Percentiles rank a stretch among this genome's conserved stretches.
phyloP scores from a whole-genome alignment of 2,329 filamentous ascomycete genomes.

The Fusarium ramigenum region DNA sequence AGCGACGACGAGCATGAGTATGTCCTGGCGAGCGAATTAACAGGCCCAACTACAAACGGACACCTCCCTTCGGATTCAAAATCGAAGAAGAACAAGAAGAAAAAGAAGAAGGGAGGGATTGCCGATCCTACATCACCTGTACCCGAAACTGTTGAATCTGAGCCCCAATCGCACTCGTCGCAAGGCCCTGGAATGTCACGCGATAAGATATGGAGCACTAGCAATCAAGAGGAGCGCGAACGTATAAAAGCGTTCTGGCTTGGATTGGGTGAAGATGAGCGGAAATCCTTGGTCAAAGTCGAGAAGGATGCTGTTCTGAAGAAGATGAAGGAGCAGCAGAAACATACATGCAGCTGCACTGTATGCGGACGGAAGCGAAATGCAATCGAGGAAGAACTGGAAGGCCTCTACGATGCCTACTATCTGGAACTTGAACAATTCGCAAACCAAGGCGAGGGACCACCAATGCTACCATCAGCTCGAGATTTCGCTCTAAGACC shows the following conservation, averaged over 20 bases:
- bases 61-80: constrained; percentile 48
- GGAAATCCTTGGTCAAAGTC: constrained; percentile 94
- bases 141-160: constrained; percentile 24
- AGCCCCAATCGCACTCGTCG: constrained; percentile 42
- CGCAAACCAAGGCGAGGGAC: constrained; percentile 81
- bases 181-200: constrained; percentile 64
- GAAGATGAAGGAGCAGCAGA: constrained; percentile 99
- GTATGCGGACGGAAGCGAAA: constrained; percentile 96
- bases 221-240: constrained; percentile 91
- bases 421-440: constrained; percentile 98
- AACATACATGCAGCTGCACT: constrained; percentile 97
- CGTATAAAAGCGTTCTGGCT: constrained; percentile 99
- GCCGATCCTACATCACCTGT: constrained; percentile 35
- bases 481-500: constrained; percentile 70
- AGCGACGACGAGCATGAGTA: constrained; percentile 66
- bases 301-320: constrained; percentile 97
- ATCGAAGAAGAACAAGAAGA: constrained; percentile 72
- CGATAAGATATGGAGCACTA: constrained; percentile 98
- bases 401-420: constrained; percentile 97
- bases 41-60: constrained; percentile 47
- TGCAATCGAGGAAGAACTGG: constrained; percentile 96
- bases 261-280: constrained; percentile 90
- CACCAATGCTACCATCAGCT: constrained; percentile 61
- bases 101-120: constrained; percentile 66
- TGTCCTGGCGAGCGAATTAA: constrained; percentile 46